Conservation (phyloP, 371 early-diverging fungal species). For the Paraphysoderma sedebokerense region DNA sequence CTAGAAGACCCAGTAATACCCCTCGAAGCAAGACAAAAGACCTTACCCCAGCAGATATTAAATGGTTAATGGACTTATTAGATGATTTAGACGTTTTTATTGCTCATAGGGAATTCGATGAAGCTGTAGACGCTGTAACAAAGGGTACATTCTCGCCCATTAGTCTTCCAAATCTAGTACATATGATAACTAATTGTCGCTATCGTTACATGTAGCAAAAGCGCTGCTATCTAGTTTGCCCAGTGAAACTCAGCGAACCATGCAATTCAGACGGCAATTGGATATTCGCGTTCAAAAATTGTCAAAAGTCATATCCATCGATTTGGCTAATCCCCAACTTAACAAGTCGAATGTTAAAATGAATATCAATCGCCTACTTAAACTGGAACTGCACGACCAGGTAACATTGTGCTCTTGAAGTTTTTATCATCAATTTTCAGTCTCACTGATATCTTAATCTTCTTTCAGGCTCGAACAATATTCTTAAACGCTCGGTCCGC, state of each 20-base stretch:
- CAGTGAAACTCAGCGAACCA: neutral
- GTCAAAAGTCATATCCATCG: slow-evolving; percentile 41
- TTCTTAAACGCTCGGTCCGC: slow-evolving; percentile 5
- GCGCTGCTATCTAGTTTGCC: neutral
- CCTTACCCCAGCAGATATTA: neutral
- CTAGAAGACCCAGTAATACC: neutral
- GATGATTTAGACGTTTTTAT: slow-evolving; percentile 77
- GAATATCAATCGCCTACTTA: slow-evolving; percentile 60
- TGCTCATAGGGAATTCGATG: slow-evolving; percentile 69
- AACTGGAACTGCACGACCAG: slow-evolving; percentile 59
- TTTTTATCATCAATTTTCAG: slow-evolving; percentile 2
- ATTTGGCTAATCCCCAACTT: slow-evolving; percentile 57
- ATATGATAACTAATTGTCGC: neutral
- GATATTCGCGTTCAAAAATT: slow-evolving; percentile 25
- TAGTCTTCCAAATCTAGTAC: neutral
- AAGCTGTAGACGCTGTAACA: slow-evolving; percentile 51
- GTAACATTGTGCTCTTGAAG: slow-evolving; percentile 12
- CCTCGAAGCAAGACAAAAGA: neutral
- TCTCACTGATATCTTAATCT: neutral
- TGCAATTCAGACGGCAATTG: neutral
- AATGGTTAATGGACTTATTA: slow-evolving; percentile 50
- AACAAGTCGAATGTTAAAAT: slow-evolving; percentile 58
- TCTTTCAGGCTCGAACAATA: neutral
- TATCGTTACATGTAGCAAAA: neutral
- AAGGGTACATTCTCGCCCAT: slow-evolving; percentile 25